Evolutionary conservation across 1,139 yeast genomes (phyloP).

Genomic region (Pichia sp.): DNA sequence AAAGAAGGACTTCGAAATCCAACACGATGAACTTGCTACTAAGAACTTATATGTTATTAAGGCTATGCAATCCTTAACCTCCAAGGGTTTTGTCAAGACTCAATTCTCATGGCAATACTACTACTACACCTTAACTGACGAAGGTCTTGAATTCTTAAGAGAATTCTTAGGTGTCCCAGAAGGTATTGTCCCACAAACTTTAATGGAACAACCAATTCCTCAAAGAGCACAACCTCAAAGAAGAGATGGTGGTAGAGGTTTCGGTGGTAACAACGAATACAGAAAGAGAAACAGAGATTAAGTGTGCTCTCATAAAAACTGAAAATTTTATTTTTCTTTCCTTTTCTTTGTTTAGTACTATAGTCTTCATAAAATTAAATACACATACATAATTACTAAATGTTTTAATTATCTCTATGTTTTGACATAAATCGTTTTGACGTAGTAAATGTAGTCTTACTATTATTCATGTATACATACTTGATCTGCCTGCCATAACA

Average conservation of each 20-base stretch:
- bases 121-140: conserved; percentile 99
- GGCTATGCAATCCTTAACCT: conserved; percentile 98
- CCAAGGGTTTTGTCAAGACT: conserved; percentile 98
- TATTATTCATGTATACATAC: too few species aligned
- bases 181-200: conserved; percentile 97
- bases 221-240: conserved; percentile 66
- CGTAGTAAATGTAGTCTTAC: background rate
- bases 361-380: conserved; percentile 5
- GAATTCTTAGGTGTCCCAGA: conserved; percentile 98
- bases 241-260: conserved; percentile 38
- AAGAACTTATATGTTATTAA: conserved; percentile 97
- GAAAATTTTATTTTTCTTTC: conserved; percentile 3
- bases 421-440: conserved; percentile 2
- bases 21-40: conserved; percentile 97
- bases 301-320: conserved; percentile 6
- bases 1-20: conserved; percentile 96
- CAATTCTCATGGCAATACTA: conserved; percentile 99
- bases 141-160: conserved; percentile 98
- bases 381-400: conserved; percentile 4
- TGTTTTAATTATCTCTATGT: conserved; percentile 14
- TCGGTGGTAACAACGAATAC: conserved; percentile 35
- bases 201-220: conserved; percentile 91
- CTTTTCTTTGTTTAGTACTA: conserved; percentile 7
- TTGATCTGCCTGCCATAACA: too few species aligned
- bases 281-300: conserved; percentile 38